Conservation (phyloP, 345 rosid genomes). For the Luvunga scandens region DNA sequence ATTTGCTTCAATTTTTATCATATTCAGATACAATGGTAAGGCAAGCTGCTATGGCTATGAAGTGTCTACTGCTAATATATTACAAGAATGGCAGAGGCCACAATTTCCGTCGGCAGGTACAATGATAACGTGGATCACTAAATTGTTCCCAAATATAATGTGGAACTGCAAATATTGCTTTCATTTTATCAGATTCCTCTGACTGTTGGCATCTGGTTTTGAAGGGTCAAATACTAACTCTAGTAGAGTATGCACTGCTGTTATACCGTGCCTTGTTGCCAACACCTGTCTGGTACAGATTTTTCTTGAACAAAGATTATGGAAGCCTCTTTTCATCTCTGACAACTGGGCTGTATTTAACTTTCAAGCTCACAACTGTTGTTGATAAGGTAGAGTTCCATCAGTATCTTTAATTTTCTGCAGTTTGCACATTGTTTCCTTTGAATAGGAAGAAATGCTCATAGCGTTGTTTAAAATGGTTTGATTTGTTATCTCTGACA, state of each 20-base stretch:
- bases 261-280: constrained; percentile 79
- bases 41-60: constrained; percentile 52
- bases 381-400: constrained; percentile 59
- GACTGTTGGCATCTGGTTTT: constrained; percentile 16
- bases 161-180: not conserved
- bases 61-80: constrained; percentile 53
- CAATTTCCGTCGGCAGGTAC: constrained; percentile 56
- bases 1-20: not conserved
- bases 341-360: constrained; percentile 76
- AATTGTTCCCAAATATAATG: not conserved
- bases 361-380: constrained; percentile 79
- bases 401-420: not conserved
- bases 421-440: not conserved
- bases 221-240: constrained; percentile 82
- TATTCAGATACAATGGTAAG: constrained; percentile 56
- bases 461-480: not conserved
- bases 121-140: not conserved
- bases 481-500: constrained; percentile 2
- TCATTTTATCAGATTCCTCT: constrained; percentile 4
- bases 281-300: constrained; percentile 89
- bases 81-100: constrained; percentile 54
- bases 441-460: not conserved
- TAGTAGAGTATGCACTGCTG: constrained; percentile 67
- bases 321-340: constrained; percentile 86
- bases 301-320: constrained; percentile 80